A percentile compares a stretch with the other conserved stretches of the same genome.
phyloP scores from a whole-genome alignment of 2,329 filamentous ascomycete species.

The Annulohypoxylon truncatum region DNA sequence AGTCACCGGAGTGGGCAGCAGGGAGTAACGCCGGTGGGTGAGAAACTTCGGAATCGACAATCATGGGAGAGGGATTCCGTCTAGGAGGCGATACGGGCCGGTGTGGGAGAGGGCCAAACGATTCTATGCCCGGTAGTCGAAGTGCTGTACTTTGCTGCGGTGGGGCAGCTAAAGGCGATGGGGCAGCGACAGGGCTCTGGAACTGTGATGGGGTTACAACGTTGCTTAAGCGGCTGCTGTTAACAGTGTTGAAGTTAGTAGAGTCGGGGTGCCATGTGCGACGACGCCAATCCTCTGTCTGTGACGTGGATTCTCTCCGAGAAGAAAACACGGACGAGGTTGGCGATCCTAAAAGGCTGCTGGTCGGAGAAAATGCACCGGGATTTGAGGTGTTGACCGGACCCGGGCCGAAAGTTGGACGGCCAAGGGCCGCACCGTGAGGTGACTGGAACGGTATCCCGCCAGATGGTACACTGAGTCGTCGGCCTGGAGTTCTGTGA shows the following conservation, averaged over 20 bases:
- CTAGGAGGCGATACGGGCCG: constrained; percentile 71
- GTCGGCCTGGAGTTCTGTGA: constrained; percentile 74
- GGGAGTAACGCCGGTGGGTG: constrained; percentile 53
- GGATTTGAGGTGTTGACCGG: constrained; percentile 66
- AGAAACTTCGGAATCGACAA: constrained; percentile 68
- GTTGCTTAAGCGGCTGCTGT: constrained; percentile 78
- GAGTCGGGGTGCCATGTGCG: constrained; percentile 93
- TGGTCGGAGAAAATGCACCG: constrained; percentile 67
- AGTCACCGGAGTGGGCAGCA: constrained; percentile 47
- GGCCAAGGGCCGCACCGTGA: constrained; percentile 66
- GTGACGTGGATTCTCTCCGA: constrained; percentile 73
- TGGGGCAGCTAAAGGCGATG: constrained; percentile 59
- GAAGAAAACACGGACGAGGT: constrained; percentile 72
- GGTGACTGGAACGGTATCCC: constrained; percentile 79
- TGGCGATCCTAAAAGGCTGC: constrained; percentile 72
- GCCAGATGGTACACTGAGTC: constrained; percentile 84
- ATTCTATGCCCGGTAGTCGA: constrained; percentile 89
- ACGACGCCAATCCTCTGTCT: constrained; percentile 79
- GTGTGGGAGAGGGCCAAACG: constrained; percentile 81
- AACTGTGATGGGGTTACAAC: constrained; percentile 76
- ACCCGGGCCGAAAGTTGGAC: constrained; percentile 65
- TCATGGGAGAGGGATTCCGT: constrained; percentile 79
- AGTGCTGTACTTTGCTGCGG: constrained; percentile 68
- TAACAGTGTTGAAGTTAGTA: constrained; percentile 67
- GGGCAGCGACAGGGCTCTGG: constrained; percentile 63